Evolutionary conservation across 495 filamentous ascomycete species (phyloP), one percentile per base, ranked within the genome.

Genomic region (Podospora pseudoanserina): DNA sequence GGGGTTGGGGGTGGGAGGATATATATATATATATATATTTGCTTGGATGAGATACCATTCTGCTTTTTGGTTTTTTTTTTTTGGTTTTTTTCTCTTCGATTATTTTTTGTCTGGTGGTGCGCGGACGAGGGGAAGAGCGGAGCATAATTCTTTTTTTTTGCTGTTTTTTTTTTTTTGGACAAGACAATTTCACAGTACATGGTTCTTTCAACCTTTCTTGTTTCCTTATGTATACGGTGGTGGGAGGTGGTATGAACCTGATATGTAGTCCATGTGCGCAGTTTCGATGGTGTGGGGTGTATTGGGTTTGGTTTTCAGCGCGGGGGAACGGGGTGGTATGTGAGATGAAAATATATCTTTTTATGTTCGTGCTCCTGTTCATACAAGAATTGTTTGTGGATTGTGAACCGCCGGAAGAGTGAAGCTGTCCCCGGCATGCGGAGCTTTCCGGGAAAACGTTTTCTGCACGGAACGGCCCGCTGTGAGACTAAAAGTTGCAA

Each of bases 11-110:
- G 39, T 39, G 13, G 39, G 39, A 49, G 39, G 39, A 11, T 23
- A 1, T 23, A 23, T 23, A 1, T 23, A 23, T 23, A 23, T 23
- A 49, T 49, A 49, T 49, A 49, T 49, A 49, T 49, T 56, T 64
- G 60, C 63, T 28, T 56, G 60, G 67, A 28, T 69, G 67, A 67
- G 74, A 76, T 76, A 76, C 74, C 74, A 76, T 71, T 76, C 67
- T 71, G 70, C 68, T 67, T 68, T 26, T 65, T 67, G n/a, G n/a
- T 55, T 61, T 16, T 61, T 39, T 62, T 63, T 59, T 7, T 23
- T 30, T 53, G n/a, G n/a, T n/a, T n/a, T n/a, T n/a, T n/a, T 23
- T 23, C 20, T n/a, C 64, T 15, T 64, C 19, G 13, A 30, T 62
- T 32, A 19, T 49, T 66, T 66, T 66, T n/a, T 15, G 23, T 23